Conservation (phyloP, 1,284 basidiomycete species). For the Fistulinella cinereoalba region DNA sequence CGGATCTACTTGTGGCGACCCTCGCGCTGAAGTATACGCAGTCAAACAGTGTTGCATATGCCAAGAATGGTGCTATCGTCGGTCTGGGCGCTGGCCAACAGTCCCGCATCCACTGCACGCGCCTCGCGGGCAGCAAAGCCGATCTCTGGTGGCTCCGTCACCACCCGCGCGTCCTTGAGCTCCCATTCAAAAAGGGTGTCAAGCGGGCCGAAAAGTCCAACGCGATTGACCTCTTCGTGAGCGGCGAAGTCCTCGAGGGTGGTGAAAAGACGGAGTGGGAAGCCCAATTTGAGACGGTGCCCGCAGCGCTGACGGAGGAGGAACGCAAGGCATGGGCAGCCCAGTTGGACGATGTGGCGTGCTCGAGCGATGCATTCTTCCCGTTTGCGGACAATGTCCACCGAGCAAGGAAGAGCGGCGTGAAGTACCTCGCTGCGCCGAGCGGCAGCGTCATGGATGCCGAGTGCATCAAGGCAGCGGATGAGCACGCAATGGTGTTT, state of each 20-base stretch:
- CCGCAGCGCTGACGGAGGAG: slow-evolving; percentile 62
- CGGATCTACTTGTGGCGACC: slow-evolving; percentile 91
- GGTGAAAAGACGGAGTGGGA: slow-evolving; percentile 93
- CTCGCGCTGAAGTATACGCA: slow-evolving; percentile 98
- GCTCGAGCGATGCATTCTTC: slow-evolving; percentile 98
- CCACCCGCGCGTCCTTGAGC: slow-evolving; percentile 85
- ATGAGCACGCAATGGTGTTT: slow-evolving; percentile 88
- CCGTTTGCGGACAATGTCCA: slow-evolving; percentile 99
- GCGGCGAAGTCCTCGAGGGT: slow-evolving; percentile 84
- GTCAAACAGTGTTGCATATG: slow-evolving; percentile 98
- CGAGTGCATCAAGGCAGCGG: slow-evolving; percentile 91
- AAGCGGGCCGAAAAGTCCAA: slow-evolving; percentile 99
- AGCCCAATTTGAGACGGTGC: slow-evolving; percentile 76
- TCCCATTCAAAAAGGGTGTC: slow-evolving; percentile 96
- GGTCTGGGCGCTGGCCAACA: slow-evolving; percentile 98
- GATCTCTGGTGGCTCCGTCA: slow-evolving; percentile 99
- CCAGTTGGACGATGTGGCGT: slow-evolving; percentile 81
- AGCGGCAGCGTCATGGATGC: slow-evolving; percentile 97
- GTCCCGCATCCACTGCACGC: slow-evolving; percentile 98
- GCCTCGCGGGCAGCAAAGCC: slow-evolving; percentile 96
- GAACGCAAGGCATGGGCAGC: slow-evolving; percentile 76
- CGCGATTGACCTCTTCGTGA: slow-evolving; percentile 96
- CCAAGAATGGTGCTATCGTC: slow-evolving; percentile 89
- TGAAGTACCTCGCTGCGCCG: slow-evolving; percentile 90
- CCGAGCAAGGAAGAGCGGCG: slow-evolving; percentile 87